Base-by-base conservation (phyloP, 208 protist species). In the Novymonas esmeraldas region DNA sequence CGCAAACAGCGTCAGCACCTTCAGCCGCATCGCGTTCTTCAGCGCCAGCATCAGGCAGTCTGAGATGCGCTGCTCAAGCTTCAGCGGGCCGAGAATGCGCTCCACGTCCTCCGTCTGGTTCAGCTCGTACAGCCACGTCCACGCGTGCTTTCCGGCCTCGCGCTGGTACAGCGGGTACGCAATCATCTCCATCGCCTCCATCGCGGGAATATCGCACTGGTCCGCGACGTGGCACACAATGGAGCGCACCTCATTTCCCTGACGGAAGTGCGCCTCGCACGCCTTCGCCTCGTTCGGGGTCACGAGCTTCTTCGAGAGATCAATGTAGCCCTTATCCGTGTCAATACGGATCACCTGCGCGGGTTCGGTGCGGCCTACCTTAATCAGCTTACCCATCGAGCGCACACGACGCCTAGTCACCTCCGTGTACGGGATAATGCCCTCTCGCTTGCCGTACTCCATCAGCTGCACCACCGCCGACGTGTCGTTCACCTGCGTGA, bases 401-500 rank as follows among this genome's bases (percentile, higher is more conserved):
- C 98, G 95, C 73, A 99, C 99, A 76, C 98, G 97, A 49, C 95
- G 81, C 33, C 98, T 73, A 41, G 97, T 99, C 22, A 99, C 87
- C 84, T 99, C 98, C 22, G 96, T 98, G 56, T 98, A 95, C 7
- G 99, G 90, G 79, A 99, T 99, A 87, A 99, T 99, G 63, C 98
- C 99, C 74, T 99, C 98, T 29, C 95, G 95, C 78, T 99, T 98
- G 70, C 98, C 92, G 75, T 99, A 99, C 82, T 99, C 99, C 18
- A 99, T 74, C 13, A 99, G 89, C 57, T 90, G 82, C 31, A 98
- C 97, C 42, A 97, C 89, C 20, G 94, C 94, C 39, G 94, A 97
- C 10, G 95, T 97, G 56, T 98, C 96, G 33, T 84, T 90, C 29
- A 99, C 98, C 33, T 82, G 76, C 18, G 84, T 87, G 13, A 99